Evolutionary conservation across 768 basidiomycete genomes (phyloP).

Genomic region (Suillus subalutaceus): DNA sequence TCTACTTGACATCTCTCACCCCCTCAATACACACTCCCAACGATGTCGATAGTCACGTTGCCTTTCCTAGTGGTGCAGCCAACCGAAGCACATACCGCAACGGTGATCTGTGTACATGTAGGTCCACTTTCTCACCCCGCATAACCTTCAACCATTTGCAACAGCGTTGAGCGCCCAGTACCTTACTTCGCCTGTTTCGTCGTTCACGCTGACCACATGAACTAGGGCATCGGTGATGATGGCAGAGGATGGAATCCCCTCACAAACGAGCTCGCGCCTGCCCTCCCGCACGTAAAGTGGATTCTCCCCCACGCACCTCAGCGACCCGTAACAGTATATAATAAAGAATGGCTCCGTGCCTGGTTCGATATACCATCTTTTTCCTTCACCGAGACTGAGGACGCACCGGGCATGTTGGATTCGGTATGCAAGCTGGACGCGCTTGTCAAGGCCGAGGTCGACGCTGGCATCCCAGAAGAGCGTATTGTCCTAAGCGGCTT

Average conservation of each 20-base stretch:
- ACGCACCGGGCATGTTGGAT: slow-evolving; percentile 59
- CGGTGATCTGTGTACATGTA: slow-evolving; percentile 90
- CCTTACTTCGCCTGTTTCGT: slow-evolving; percentile 9
- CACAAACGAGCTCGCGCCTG: slow-evolving; percentile 64
- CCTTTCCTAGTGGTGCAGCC: slow-evolving; percentile 56
- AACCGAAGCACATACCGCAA: slow-evolving; percentile 72
- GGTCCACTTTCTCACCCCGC: slow-evolving; percentile 26
- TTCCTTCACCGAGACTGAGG: slow-evolving; percentile 64
- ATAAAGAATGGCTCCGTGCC: slow-evolving; percentile 73
- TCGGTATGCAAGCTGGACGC: slow-evolving; percentile 63
- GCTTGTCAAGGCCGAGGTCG: slow-evolving; percentile 76
- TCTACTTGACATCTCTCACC: not conserved
- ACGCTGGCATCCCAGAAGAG: slow-evolving; percentile 63
- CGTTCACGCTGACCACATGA: slow-evolving; percentile 10
- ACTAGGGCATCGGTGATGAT: slow-evolving; percentile 74
- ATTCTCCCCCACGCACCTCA: slow-evolving; percentile 46
- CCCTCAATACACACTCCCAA: not conserved
- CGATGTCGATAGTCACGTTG: not conserved
- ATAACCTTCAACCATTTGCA: not conserved
- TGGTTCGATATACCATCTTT: slow-evolving; percentile 84
- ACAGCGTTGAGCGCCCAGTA: not conserved
- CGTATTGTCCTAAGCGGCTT: slow-evolving; percentile 89
- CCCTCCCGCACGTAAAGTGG: slow-evolving; percentile 83
- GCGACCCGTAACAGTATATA: slow-evolving; percentile 74
- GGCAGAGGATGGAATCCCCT: slow-evolving; percentile 80